Evolutionary conservation across 495 filamentous ascomycete species (phyloP).

Genomic region (Penicillium maclennaniae): DNA sequence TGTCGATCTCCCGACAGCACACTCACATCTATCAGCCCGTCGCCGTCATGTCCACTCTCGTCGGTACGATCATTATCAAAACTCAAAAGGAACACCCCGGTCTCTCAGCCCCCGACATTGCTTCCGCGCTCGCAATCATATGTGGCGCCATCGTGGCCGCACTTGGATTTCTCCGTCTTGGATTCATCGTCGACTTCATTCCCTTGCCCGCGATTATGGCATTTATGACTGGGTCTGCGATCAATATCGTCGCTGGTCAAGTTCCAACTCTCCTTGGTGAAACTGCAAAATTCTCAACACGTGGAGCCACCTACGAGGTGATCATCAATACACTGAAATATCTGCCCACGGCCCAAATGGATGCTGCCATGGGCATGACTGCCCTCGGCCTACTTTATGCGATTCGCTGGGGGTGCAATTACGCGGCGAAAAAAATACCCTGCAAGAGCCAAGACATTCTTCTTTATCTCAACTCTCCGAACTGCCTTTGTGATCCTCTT

Average conservation of each 20-base stretch:
- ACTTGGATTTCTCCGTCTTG: constrained; percentile 74
- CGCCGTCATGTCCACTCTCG: constrained; percentile 88
- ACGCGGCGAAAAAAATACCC: constrained; percentile 24
- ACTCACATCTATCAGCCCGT: constrained; percentile 60
- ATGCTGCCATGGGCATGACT: constrained; percentile 86
- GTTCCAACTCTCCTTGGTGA: constrained; percentile 82
- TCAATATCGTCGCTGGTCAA: constrained; percentile 86
- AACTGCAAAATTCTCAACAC: constrained; percentile 61
- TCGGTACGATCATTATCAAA: constrained; percentile 70
- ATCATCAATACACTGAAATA: constrained; percentile 83
- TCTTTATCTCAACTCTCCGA: constrained; percentile 84
- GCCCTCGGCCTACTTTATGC: constrained; percentile 80
- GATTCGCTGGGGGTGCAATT: constrained; percentile 65
- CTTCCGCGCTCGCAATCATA: constrained; percentile 75
- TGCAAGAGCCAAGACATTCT: constrained; percentile 65
- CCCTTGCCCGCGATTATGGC: constrained; percentile 84
- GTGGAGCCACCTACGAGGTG: constrained; percentile 75
- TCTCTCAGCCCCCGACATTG: constrained; percentile 57
- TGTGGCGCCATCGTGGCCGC: constrained; percentile 73
- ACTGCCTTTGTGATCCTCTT: constrained; percentile 89
- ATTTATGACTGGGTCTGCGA: constrained; percentile 95
- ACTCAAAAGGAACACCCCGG: constrained; percentile 55
- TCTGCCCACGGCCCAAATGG: constrained; percentile 58
- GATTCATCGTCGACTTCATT: constrained; percentile 97
- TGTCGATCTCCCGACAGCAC: neutral